phyloP scores from a whole-genome alignment of 2,329 filamentous ascomycete species.

The Zasmidium angulare region DNA sequence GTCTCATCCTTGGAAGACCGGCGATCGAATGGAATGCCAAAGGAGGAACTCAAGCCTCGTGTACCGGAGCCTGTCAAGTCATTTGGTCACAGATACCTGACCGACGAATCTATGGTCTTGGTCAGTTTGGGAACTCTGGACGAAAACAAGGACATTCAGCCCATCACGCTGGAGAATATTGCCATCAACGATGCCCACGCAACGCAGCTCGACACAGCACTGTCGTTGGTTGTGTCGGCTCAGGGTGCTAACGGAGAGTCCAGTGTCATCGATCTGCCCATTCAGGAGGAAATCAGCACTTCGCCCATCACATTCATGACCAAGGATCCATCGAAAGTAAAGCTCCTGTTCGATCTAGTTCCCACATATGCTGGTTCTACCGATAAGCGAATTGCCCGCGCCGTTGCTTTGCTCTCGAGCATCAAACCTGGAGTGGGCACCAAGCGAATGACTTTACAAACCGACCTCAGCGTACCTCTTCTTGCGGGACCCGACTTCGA shows the following conservation, averaged over 20 bases:
- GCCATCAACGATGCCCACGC: slow-evolving; percentile 84
- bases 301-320: slow-evolving; percentile 91
- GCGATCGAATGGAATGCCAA: slow-evolving; percentile 39
- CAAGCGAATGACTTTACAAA: slow-evolving; percentile 87
- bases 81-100: slow-evolving; percentile 94
- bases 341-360: slow-evolving; percentile 89
- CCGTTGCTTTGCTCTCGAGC: slow-evolving; percentile 81
- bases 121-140: slow-evolving; percentile 96
- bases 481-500: slow-evolving; percentile 78
- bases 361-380: slow-evolving; percentile 85
- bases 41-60: slow-evolving; percentile 36
- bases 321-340: slow-evolving; percentile 74
- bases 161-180: slow-evolving; percentile 85
- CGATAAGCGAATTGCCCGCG: slow-evolving; percentile 83
- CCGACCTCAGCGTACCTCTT: slow-evolving; percentile 89
- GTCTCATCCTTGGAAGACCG: slow-evolving; percentile 57
- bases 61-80: slow-evolving; percentile 81
- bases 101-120: slow-evolving; percentile 81
- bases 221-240: slow-evolving; percentile 88
- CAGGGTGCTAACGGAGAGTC: slow-evolving; percentile 82
- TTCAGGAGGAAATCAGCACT: slow-evolving; percentile 90
- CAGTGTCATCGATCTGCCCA: slow-evolving; percentile 84
- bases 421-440: slow-evolving; percentile 80
- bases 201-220: slow-evolving; percentile 88
- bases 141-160: slow-evolving; percentile 71